Percentiles rank a stretch among this genome's conserved stretches.
phyloP scores from a whole-genome alignment of 2,329 filamentous ascomycete genomes.

The Pezicula rhizophila region DNA sequence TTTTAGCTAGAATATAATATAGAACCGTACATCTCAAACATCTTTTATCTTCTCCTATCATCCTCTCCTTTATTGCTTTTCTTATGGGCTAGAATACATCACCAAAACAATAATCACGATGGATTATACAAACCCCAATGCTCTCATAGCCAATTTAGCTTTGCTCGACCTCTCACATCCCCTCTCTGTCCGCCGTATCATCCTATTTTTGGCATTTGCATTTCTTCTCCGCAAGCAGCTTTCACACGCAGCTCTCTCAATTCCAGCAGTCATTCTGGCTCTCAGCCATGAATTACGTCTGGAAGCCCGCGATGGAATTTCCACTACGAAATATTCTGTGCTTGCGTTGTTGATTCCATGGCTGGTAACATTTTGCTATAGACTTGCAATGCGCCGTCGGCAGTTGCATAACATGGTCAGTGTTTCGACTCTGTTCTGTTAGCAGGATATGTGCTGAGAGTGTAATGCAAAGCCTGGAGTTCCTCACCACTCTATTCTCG shows the following conservation, averaged over 20 bases:
- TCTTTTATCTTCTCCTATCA: no score
- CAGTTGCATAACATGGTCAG: neutral
- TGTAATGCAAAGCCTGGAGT: neutral
- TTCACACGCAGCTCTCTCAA: neutral
- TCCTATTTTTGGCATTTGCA: neutral
- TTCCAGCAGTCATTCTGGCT: neutral
- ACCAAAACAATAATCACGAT: no score
- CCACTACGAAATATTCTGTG: slow-evolving; percentile 1
- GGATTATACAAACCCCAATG: no score
- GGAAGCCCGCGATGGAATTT: neutral
- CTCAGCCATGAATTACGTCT: neutral
- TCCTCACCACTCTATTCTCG: slow-evolving; percentile 1
- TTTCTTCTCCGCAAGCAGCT: neutral
- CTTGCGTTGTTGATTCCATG: slow-evolving; percentile 2
- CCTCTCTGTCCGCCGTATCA: neutral
- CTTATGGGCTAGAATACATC: no score
- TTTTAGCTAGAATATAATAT: no score
- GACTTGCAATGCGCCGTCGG: neutral
- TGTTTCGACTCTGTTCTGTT: neutral
- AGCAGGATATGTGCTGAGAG: neutral
- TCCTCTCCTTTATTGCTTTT: no score
- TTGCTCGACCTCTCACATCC: no score
- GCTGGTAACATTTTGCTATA: slow-evolving; percentile 1
- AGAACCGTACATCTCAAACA: no score
- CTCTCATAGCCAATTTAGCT: no score